Base-by-base conservation (phyloP, 2,329 filamentous ascomycete species). In the Cadophora sp. region DNA sequence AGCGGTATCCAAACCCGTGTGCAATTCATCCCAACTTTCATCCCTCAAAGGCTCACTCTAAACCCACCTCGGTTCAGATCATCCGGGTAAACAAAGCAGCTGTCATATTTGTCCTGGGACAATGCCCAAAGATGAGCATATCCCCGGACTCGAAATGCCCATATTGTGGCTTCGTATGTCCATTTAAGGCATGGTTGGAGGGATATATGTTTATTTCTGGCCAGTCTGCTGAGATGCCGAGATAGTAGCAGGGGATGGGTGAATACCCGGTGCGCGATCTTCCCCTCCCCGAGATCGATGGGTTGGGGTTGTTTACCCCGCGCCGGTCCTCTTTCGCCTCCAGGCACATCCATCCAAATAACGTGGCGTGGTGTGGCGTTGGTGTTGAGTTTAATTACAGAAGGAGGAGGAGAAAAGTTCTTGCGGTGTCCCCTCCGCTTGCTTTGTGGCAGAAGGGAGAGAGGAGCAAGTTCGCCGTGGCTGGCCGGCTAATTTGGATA, bases 91-190 rank as follows among this genome's bases (percentile, higher is more conserved):
- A 59, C 24, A 31, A 31, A 37, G 22, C 40, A 48, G n/a, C 29
- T 55, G 40, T 26, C 31, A 50, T 34, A 29, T n/a, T 46, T 1
- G 24, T 22, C 56, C n/a, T 65, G 50, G 9, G n/a, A n/a, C 5
- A 62, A 50, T 3, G 1, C 16, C 26, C 27, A 53, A 61, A 40
- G 19, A 14, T 4, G 27, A 51, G 24, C 9, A n/a, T 31, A 50
- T 60, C 14, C 37, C 27, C 22, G 26, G 43, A 22, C 11, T 34
- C 22, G 4, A 16, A 51, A 19, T 12, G 53, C 34, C 50, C 31
- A 69, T 68, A 67, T 71, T 71, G 69, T 71, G 67, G 67, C 69
- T 71, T 69, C 69, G 67, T 67, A 37, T 68, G 59, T 65, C 67
- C 31, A 64, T 53, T 69, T 43, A 48, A 62, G 64, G 24, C 26